Evolutionary conservation across 1,284 basidiomycete genomes (phyloP), one percentile per base, ranked within the genome.

Genomic region (Heterobasidion annosum): DNA sequence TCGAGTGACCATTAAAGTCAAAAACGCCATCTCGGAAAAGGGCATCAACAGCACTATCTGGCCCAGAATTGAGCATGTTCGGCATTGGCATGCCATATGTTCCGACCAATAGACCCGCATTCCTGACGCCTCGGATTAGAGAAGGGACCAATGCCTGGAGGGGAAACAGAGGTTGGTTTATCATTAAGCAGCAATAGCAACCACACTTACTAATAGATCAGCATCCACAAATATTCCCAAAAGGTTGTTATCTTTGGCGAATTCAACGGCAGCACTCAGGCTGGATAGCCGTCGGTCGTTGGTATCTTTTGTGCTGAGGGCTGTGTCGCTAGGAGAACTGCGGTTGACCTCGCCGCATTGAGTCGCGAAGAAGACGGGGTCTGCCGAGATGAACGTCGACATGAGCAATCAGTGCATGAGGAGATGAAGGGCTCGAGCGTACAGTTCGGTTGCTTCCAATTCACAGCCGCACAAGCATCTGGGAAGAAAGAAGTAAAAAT

Each of bases 371-470:
- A 99, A 97, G 34, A 99, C 96, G 52, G 97, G 93, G 75, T 98
- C 93, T 94, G 57, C 35, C 37, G 47, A 25, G 45, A 34, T 16
- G 33, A 40, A n/a, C 37, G 37, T 40, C 37, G 37, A 8, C 7
- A 8, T 40, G 37, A 40, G 37, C 37, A n/a, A n/a, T 40, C 37
- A 40, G n/a, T 10, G 37, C 37, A 12, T 40, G n/a, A 12, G 37
- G 12, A 40, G 37, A 10, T 10, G 10, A 49, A 45, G 56, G 58
- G 43, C 55, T 34, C 49, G 51, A 47, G 68, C 80, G 68, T 70
- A 89, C 93, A 98, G 69, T 99, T 99, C 15, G 97, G 97, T 71
- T 99, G 97, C 72, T 99, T 99, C 95, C 97, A 98, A 68, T 99
- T 98, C 54, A 99, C 70, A 15, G 89, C 85, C 2, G 89, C 83